Base-by-base conservation (phyloP, 768 basidiomycete species). In the Termitomyces bulborhizus region DNA sequence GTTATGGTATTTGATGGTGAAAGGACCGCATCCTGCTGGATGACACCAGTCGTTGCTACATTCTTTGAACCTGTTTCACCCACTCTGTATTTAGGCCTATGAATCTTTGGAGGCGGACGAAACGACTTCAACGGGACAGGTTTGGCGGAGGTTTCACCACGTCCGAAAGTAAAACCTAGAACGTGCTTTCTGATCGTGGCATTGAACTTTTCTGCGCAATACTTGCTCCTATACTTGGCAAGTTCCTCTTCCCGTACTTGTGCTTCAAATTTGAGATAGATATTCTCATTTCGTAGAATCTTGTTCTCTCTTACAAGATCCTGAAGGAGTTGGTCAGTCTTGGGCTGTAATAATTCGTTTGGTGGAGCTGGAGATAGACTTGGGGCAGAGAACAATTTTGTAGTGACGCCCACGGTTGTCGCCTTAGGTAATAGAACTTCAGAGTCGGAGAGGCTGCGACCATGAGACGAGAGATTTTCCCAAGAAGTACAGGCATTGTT, bases 1-100 rank as follows among this genome's bases (percentile, higher is more conserved):
- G 68, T 63, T 9, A 74, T 66, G 48, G 79, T 70, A 32, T 61
- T 71, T 73, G 80, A 77, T n/a, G 73, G 66, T 16, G 74, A 69
- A 31, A 59, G 65, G n/a, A 64, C 32, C 59, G 64, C 11, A 71
- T 56, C 55, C 11, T 49, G 47, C 6, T 49, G 47, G 34, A 48
- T 26, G 1, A 7, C 21, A 48, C 24, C 16, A 37, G 8, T 9
- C 11, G 34, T 39, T n/a, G 36, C 24, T n/a, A 8, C 24, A 27
- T 49, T 27, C 26, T 3, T 15, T n/a, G 36, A n/a, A n/a, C 13
- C 9, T n/a, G 26, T 16, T n/a, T 37, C 47, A 27, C 32, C 46
- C 18, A 36, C 15, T 24, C 13, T 18, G 13, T 15, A 37, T 49
- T 37, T 5, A 26, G 36, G 36, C 37, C 36, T 36, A 37, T 11